These are phyloP conservation scores for Dothidotthia symphoricarpi DNA, from an alignment of 2,329 filamentous ascomycete species.

Conservation along the genomic window DNA sequence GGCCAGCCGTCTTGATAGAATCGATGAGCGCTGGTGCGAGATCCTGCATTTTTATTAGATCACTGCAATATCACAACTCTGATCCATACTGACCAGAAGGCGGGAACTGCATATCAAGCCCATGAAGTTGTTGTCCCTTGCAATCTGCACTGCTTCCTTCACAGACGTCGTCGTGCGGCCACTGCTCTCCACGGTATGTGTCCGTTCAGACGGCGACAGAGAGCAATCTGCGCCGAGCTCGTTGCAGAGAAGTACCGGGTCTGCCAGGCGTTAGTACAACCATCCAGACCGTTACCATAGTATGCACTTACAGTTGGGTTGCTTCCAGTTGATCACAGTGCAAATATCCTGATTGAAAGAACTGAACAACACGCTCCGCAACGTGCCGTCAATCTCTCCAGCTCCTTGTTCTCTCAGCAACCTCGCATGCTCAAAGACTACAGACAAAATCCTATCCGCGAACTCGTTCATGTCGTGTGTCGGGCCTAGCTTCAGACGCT, in stretches of 20 bases:
- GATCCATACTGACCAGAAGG: constrained; percentile 65
- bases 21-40: constrained; percentile 90
- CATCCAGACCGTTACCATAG: not conserved
- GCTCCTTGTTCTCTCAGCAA: constrained; percentile 59
- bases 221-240: constrained; percentile 69
- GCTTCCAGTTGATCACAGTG: constrained; percentile 97
- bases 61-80: not conserved
- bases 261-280: constrained; percentile 39
- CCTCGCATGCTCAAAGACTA: constrained; percentile 90
- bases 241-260: constrained; percentile 93
- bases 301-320: constrained; percentile 74
- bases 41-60: constrained; percentile 57
- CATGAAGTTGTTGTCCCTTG: constrained; percentile 97
- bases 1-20: constrained; percentile 88
- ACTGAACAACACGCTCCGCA: constrained; percentile 88
- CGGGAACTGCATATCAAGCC: constrained; percentile 86
- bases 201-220: constrained; percentile 28
- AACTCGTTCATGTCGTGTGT: constrained; percentile 81
- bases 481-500: constrained; percentile 66
- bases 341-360: constrained; percentile 89
- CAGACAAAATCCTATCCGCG: constrained; percentile 76
- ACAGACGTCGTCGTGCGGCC: constrained; percentile 78
- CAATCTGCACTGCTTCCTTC: constrained; percentile 91
- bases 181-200: constrained; percentile 55
- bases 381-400: constrained; percentile 59